A percentile compares a stretch with the other conserved stretches of the same genome.
These are phyloP conservation scores for Sphaceloma murrayae DNA, from an alignment of 2,329 filamentous ascomycete genomes.

Conservation along the genomic window DNA sequence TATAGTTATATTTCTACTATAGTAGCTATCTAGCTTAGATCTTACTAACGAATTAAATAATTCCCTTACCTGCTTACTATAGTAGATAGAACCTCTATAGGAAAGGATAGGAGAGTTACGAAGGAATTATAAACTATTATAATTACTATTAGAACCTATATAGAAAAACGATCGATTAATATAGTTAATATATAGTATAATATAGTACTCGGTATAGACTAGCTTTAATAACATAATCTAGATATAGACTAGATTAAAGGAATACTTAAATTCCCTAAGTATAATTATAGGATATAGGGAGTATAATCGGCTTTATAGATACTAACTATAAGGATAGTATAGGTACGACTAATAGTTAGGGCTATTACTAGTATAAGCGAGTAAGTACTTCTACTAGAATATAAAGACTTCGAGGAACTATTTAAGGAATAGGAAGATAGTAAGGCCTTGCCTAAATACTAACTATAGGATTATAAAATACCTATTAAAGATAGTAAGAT, in stretches of 20 bases:
- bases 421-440: neutral
- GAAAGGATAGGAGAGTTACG: slow-evolving; percentile 1
- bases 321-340: neutral
- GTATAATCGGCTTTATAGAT: neutral
- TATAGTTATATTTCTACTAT: neutral
- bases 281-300: neutral
- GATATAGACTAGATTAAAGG: slow-evolving; percentile 1
- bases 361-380: neutral
- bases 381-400: neutral
- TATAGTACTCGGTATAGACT: slow-evolving; percentile 2
- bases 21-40: neutral
- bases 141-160: neutral
- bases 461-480: slow-evolving; percentile 2
- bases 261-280: neutral
- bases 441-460: neutral
- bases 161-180: neutral
- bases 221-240: slow-evolving; percentile 3
- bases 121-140: slow-evolving; percentile 1
- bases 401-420: slow-evolving; percentile 1
- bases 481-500: neutral
- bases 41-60: neutral
- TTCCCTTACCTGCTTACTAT: neutral
- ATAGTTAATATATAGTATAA: neutral
- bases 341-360: neutral
- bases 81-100: neutral